Base-by-base conservation (phyloP, 1,139 yeast species). In the Meyerozyma smithsonii region DNA sequence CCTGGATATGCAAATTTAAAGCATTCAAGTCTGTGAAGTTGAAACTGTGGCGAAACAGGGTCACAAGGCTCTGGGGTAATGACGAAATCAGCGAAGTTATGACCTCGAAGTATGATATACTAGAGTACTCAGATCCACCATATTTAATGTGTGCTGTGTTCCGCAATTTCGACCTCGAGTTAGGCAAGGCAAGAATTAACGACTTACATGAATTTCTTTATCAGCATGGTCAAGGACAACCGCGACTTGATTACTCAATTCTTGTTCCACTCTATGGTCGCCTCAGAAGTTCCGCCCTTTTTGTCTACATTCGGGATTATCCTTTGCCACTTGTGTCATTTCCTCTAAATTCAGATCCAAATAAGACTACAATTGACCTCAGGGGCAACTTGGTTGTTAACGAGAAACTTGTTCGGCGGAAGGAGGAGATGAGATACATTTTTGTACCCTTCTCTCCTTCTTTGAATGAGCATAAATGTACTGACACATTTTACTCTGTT, bases 1-100 rank as follows among this genome's bases (percentile, higher is more conserved):
- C 94, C 0, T 90, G 97, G 97, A 72, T 84, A 21, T 46, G 52
- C 36, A 68, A 64, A 42, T 68, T 46, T 47, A 54, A 49, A 28
- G 42, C 51, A 14, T 69, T 62, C 49, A 52, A 58, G 16, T 35
- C 46, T 2, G 50, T 51, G 8, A 63, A 66, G 44, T 44, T 50
- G 12, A 43, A 53, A 5, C 45, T 45, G 16, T 66, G 72, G 70
- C 49, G 46, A 33, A 41, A 48, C 8, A 55, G 66, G 36, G 40
- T 54, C 15, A 52, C 51, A 10, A 46, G 52, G 16, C 56, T 57
- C 4, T 71, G 73, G 72, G 74, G 73, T 2, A 48, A 49, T 4
- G 75, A 69, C 35, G 49, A 45, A 8, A 52, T 71, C 23, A 61
- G 50, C 37, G 59, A 62, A 4, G 42, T 54, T 4, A 58, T 69